phyloP scores from a whole-genome alignment of 2,329 filamentous ascomycete genomes.

The Epicoccum nigrum region DNA sequence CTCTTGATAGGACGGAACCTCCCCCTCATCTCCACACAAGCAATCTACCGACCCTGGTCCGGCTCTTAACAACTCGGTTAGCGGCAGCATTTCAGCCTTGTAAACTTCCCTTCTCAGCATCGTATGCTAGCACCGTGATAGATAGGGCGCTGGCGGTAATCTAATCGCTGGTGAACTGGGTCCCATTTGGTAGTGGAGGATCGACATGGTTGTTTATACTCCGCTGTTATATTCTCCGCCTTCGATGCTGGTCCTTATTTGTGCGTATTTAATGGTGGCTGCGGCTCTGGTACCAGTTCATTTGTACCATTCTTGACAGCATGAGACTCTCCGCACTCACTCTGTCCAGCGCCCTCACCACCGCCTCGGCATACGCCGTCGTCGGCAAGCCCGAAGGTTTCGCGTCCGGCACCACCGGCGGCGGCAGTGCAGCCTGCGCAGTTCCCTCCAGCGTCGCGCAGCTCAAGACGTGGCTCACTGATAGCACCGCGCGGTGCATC shows the following conservation, averaged over 20 bases:
- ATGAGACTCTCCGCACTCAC: slow-evolving; percentile 33
- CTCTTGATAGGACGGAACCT: slow-evolving; percentile 6
- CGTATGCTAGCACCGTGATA: background rate
- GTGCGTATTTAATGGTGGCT: background rate
- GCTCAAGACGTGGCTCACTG: slow-evolving; percentile 63
- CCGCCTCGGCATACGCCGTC: slow-evolving; percentile 21
- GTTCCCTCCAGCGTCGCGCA: slow-evolving; percentile 61
- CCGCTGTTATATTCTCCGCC: slow-evolving; percentile 6
- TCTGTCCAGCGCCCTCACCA: slow-evolving; percentile 20
- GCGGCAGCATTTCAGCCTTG: background rate
- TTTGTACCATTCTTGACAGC: background rate
- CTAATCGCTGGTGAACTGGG: no score
- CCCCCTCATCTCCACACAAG: slow-evolving; percentile 3
- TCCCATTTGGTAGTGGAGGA: no score
- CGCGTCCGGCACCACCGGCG: slow-evolving; percentile 64
- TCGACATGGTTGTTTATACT: background rate
- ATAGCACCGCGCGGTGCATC: slow-evolving; percentile 61
- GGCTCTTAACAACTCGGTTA: background rate
- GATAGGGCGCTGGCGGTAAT: background rate
- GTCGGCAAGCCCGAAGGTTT: slow-evolving; percentile 55
- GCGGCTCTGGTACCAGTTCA: background rate
- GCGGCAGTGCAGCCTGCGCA: slow-evolving; percentile 60
- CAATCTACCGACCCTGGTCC: slow-evolving; percentile 7
- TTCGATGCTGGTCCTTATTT: background rate
- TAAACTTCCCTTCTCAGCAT: background rate